A percentile compares a stretch with the other conserved stretches of the same genome.
These are phyloP conservation scores for Uronychia setigera DNA, from an alignment of 73 alveolate species.

Conservation along the genomic window DNA sequence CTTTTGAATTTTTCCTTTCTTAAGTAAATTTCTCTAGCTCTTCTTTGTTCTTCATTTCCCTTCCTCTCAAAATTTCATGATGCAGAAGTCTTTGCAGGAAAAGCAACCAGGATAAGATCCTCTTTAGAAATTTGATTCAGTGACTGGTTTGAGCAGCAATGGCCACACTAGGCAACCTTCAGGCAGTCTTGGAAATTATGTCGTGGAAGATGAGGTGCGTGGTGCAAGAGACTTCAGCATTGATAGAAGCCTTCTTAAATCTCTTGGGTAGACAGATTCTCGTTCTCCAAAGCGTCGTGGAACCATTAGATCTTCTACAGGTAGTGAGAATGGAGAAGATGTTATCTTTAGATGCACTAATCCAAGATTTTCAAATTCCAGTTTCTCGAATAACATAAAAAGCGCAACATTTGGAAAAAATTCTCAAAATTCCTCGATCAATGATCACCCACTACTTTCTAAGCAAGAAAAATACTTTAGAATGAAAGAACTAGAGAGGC, in stretches of 20 bases:
- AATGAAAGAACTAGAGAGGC: too few relatives aligned
- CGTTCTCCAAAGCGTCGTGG: not conserved
- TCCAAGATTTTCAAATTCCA: not conserved
- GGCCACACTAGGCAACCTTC: not conserved
- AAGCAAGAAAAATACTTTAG: not conserved
- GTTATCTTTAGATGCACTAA: not conserved
- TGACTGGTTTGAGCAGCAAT: not conserved
- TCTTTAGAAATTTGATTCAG: not conserved
- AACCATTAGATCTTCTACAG: not conserved
- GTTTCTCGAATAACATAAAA: not conserved
- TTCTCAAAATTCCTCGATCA: not conserved
- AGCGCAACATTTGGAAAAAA: not conserved
- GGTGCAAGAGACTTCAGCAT: not conserved
- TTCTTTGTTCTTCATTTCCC: not conserved
- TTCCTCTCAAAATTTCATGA: too few relatives aligned
- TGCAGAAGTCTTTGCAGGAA: too few relatives aligned
- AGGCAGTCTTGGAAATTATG: not conserved
- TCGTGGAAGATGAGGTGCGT: not conserved
- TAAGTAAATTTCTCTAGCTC: not conserved
- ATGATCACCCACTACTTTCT: not conserved
- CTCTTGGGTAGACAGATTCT: not conserved
- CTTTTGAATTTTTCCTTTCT: too few relatives aligned
- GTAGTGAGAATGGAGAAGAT: not conserved
- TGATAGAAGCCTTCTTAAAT: not conserved
- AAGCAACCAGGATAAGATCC: too few relatives aligned